Percentiles rank a stretch among this genome's conserved stretches.
Evolutionary conservation across 768 basidiomycete genomes (phyloP).

Genomic region (Lactifluus hygrophoroides): DNA sequence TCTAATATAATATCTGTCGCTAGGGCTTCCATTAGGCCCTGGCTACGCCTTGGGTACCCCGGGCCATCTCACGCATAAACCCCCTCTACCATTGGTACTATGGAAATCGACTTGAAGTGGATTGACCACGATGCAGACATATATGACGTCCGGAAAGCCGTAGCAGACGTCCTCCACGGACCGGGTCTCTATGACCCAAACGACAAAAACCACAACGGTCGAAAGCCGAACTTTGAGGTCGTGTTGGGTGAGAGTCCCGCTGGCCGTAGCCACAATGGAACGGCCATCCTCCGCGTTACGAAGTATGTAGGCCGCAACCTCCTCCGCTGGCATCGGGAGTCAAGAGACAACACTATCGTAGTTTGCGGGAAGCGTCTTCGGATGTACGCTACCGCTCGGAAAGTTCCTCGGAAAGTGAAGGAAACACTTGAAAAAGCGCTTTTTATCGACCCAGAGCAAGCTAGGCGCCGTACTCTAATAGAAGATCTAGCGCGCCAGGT

Average conservation of each 20-base stretch:
- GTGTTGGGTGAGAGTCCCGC: constrained; percentile 40
- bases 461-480: constrained; percentile 20
- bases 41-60: background rate
- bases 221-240: constrained; percentile 52
- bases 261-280: constrained; percentile 51
- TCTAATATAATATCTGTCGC: background rate
- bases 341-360: constrained; percentile 23
- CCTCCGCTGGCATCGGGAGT: constrained; percentile 32
- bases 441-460: constrained; percentile 27
- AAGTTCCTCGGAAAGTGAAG: background rate
- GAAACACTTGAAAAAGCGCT: constrained; percentile 27
- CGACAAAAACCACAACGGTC: constrained; percentile 24
- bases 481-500: constrained; percentile 32
- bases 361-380: constrained; percentile 22
- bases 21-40: background rate
- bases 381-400: constrained; percentile 13
- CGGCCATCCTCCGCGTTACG: constrained; percentile 30
- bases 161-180: constrained; percentile 51
- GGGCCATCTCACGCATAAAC: background rate
- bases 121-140: constrained; percentile 34
- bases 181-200: constrained; percentile 37
- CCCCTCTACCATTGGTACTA: constrained; percentile 7
- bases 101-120: constrained; percentile 33
- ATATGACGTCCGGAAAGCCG: constrained; percentile 48
- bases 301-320: constrained; percentile 37